These are phyloP conservation scores for Raffaelea ambrosiae DNA, from an alignment of 2,329 filamentous ascomycete species.

Conservation along the genomic window DNA sequence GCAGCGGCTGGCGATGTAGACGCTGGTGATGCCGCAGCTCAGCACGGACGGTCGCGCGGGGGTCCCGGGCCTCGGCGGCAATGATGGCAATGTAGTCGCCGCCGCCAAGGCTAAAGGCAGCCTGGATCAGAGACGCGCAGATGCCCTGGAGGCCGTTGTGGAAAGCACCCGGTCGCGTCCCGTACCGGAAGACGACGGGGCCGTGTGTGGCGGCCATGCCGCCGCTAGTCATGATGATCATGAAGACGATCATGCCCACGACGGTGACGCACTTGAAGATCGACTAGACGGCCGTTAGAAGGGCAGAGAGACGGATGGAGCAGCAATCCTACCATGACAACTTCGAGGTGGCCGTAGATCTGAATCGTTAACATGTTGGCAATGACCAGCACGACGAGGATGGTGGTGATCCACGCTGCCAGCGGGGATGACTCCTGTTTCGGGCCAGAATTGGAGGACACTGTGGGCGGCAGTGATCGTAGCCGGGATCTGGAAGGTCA, in stretches of 20 bases:
- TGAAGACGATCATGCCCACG: conserved; percentile 37
- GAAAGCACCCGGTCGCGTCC: conserved; percentile 29
- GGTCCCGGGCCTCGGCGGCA: conserved; percentile 68
- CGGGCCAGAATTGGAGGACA: conserved; percentile 5
- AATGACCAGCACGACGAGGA: not conserved
- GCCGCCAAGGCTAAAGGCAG: conserved; percentile 7
- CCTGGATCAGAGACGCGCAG: conserved; percentile 27
- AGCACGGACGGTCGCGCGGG: conserved; percentile 59
- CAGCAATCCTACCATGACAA: no score
- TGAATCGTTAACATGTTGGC: conserved; percentile 6
- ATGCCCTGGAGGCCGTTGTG: conserved; percentile 30
- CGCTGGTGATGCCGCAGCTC: conserved; percentile 48
- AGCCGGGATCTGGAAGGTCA: conserved; percentile 27
- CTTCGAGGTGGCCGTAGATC: conserved; percentile 10
- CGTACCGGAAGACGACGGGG: conserved; percentile 9
- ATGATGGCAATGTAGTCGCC: conserved; percentile 61
- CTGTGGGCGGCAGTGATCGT: conserved; percentile 5
- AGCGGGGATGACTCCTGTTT: not conserved
- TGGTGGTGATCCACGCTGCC: conserved; percentile 3
- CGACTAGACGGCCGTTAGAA: no score
- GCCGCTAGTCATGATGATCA: conserved; percentile 39
- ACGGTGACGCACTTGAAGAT: conserved; percentile 40
- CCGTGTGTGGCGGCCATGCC: conserved; percentile 13
- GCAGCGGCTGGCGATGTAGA: conserved; percentile 68
- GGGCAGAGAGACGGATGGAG: no score